A percentile compares a stretch with the other conserved stretches of the same genome.
phyloP scores from a whole-genome alignment of 768 basidiomycete species.

The Psilocybe tampanensis region DNA sequence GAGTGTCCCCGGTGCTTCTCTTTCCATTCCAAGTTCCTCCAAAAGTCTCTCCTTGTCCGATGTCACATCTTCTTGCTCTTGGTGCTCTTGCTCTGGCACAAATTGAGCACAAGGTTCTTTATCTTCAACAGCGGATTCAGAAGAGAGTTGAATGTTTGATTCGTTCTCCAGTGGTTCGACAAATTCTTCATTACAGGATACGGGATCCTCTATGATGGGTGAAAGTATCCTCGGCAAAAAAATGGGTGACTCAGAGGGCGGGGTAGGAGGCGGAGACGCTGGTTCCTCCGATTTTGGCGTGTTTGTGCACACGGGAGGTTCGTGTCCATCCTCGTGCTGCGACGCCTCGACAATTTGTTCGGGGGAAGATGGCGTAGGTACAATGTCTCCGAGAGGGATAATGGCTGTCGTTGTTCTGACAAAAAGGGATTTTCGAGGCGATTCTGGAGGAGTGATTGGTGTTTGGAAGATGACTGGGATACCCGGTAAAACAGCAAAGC shows the following conservation, averaged over 20 bases:
- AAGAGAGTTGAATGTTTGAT: neutral
- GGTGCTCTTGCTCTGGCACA: neutral
- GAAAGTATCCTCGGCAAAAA: slow-evolving; percentile 9
- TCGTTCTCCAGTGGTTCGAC: neutral
- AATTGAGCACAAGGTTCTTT: neutral
- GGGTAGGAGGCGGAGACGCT: slow-evolving; percentile 22
- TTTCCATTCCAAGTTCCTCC: neutral
- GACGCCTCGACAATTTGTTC: neutral
- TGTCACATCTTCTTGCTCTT: neutral
- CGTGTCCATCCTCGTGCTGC: neutral
- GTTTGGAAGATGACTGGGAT: slow-evolving; percentile 27
- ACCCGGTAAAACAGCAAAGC: slow-evolving; percentile 20
- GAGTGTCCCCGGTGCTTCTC: neutral
- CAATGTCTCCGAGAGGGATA: slow-evolving; percentile 7
- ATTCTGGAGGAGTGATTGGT: slow-evolving; percentile 38
- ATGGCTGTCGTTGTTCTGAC: slow-evolving; percentile 14
- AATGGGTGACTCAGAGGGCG: slow-evolving; percentile 15
- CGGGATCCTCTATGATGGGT: slow-evolving; percentile 5
- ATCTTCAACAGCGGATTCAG: neutral
- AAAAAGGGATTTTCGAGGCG: slow-evolving; percentile 28
- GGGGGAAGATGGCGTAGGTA: slow-evolving; percentile 10
- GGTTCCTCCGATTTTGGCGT: slow-evolving; percentile 11
- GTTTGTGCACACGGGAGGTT: neutral
- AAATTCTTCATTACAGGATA: neutral
- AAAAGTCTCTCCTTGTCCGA: neutral